These are phyloP conservation scores for Tricholoma matsutake DNA, from an alignment of 768 basidiomycete species.

Conservation along the genomic window DNA sequence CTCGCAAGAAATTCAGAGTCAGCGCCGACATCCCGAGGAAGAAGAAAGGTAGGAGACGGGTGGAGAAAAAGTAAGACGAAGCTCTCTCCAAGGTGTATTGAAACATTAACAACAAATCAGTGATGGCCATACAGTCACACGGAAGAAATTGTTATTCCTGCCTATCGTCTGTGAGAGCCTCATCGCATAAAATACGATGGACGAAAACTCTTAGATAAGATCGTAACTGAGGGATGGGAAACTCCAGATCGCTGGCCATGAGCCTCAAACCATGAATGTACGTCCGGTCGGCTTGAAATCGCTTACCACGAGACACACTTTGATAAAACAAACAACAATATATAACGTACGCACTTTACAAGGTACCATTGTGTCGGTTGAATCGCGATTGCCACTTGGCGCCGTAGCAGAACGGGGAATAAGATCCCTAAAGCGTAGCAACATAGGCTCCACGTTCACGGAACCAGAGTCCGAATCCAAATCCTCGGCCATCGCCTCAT, in stretches of 20 bases:
- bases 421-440: slow-evolving; percentile 3
- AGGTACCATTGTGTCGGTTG: slow-evolving; percentile 7
- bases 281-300: not conserved
- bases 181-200: not conserved
- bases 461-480: slow-evolving; percentile 13
- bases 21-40: not conserved
- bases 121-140: not conserved
- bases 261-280: not conserved
- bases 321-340: not conserved
- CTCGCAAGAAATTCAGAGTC: not conserved
- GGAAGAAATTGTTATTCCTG: not conserved
- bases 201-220: not conserved
- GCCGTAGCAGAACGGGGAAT: slow-evolving; percentile 2
- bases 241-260: not conserved
- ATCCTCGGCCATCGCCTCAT: slow-evolving; percentile 20
- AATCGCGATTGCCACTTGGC: not conserved
- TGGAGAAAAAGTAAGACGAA: not conserved
- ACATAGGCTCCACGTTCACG: slow-evolving; percentile 14
- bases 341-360: not conserved
- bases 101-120: no score
- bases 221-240: not conserved
- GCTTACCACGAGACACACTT: not conserved
- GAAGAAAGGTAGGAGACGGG: not conserved
- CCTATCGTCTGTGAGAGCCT: not conserved
- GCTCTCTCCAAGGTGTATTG: not conserved